phyloP scores from a whole-genome alignment of 192 early-diverging fungal genomes.

The Backusella parvicylindrica region DNA sequence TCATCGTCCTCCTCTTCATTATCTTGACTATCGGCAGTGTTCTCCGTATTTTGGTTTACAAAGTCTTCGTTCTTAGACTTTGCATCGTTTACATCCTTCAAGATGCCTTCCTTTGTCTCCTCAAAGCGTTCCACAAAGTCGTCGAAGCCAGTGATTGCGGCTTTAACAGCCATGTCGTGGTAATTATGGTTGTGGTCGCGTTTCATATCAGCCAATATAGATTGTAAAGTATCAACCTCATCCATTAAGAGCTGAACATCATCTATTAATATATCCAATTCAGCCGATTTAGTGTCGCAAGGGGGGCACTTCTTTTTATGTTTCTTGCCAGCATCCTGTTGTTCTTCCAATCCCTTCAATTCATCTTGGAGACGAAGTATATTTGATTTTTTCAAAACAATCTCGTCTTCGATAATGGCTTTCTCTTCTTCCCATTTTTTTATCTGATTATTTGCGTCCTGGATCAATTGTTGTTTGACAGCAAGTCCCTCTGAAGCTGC shows the following conservation, averaged over 20 bases:
- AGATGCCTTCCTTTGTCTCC: conserved; percentile 23
- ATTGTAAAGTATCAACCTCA: conserved; percentile 30
- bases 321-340: conserved; percentile 18
- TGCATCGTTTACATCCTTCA: conserved; percentile 20
- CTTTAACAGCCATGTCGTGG: conserved; percentile 66
- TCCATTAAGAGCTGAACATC: conserved; percentile 29
- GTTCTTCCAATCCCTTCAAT: background rate
- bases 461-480: conserved; percentile 18
- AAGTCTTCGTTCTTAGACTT: background rate
- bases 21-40: background rate
- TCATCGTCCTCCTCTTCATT: background rate
- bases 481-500: conserved; percentile 5
- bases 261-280: conserved; percentile 15
- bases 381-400: conserved; percentile 27
- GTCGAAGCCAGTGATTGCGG: conserved; percentile 57
- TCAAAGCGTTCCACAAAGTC: conserved; percentile 50
- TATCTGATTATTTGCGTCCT: conserved; percentile 13
- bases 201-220: conserved; percentile 48
- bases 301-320: conserved; percentile 17
- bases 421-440: conserved; percentile 16
- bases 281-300: conserved; percentile 13
- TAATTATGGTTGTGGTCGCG: conserved; percentile 69
- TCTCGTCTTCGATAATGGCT: conserved; percentile 19
- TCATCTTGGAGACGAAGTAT: conserved; percentile 6
- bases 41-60: background rate